These are phyloP conservation scores for Luvunga scandens DNA, from an alignment of 345 rosid genomes.

Conservation along the genomic window DNA sequence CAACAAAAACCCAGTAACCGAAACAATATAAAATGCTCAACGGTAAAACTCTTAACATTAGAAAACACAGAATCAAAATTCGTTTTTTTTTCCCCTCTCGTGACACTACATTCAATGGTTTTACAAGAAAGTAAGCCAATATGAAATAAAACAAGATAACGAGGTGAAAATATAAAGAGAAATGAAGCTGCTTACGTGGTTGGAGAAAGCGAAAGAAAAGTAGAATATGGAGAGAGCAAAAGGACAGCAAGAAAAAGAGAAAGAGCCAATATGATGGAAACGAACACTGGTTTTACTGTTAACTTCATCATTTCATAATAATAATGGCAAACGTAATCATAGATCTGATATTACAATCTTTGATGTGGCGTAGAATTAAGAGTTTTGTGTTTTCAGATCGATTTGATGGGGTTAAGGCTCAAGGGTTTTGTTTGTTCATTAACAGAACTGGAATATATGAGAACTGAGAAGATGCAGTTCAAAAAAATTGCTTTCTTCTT, in stretches of 20 bases:
- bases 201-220: slow-evolving; percentile 18
- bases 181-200: slow-evolving; percentile 30
- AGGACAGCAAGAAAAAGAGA: slow-evolving; percentile 61
- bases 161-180: not conserved
- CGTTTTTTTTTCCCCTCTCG: not conserved
- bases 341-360: not conserved
- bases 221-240: slow-evolving; percentile 51
- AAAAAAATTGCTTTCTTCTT: not conserved
- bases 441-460: not conserved
- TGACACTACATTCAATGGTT: not conserved
- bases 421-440: not conserved
- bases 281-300: slow-evolving; percentile 65
- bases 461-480: not conserved
- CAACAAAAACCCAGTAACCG: not conserved
- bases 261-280: slow-evolving; percentile 40
- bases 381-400: not conserved
- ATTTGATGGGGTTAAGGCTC: not conserved
- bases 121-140: not conserved
- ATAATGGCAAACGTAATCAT: not conserved
- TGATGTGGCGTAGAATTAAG: not conserved
- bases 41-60: not conserved
- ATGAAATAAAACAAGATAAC: not conserved
- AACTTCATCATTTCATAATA: slow-evolving; percentile 42
- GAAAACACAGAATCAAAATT: not conserved
- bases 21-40: not conserved